Evolutionary conservation across 108 stramenopile genomes (phyloP).

Genomic region (Pseudonitzschia delicatissima): DNA sequence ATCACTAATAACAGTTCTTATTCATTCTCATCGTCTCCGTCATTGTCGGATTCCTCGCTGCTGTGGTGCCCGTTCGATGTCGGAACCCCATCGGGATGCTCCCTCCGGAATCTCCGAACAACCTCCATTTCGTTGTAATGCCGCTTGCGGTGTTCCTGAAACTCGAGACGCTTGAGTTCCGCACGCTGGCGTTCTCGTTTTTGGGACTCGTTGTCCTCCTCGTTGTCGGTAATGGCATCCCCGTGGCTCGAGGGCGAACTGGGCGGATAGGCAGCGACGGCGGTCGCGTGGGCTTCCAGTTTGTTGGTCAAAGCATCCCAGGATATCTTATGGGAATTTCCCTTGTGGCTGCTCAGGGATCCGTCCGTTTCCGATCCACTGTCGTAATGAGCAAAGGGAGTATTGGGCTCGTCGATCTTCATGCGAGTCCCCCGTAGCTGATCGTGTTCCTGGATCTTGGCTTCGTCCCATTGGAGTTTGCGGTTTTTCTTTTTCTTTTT

Average conservation of each 20-base stretch:
- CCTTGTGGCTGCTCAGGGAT: background rate
- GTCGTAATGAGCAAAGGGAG: slow-evolving; percentile 81
- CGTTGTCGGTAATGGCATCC: slow-evolving; percentile 23
- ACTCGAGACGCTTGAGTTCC: slow-evolving; percentile 54
- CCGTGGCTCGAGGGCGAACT: slow-evolving; percentile 30
- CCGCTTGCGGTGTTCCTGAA: slow-evolving; percentile 71
- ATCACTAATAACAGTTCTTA: too few species aligned
- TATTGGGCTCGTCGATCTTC: slow-evolving; percentile 91
- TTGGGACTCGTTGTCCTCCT: slow-evolving; percentile 28
- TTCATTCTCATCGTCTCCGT: background rate
- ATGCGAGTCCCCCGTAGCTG: slow-evolving; percentile 80
- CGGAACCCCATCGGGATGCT: slow-evolving; percentile 49
- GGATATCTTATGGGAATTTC: slow-evolving; percentile 44
- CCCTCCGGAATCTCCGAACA: slow-evolving; percentile 60
- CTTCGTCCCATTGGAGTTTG: slow-evolving; percentile 78
- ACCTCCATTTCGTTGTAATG: slow-evolving; percentile 90
- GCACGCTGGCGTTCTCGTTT: slow-evolving; percentile 41
- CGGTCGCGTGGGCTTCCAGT: slow-evolving; percentile 69
- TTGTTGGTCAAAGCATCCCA: slow-evolving; percentile 69
- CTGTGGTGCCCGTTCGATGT: slow-evolving; percentile 4
- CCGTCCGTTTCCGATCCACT: slow-evolving; percentile 63
- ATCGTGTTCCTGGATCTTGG: slow-evolving; percentile 85
- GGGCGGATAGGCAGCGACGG: slow-evolving; percentile 37
- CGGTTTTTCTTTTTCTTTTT: slow-evolving; percentile 28
- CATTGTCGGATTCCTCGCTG: background rate